Conservation (phyloP, 179 eudicot genomes). For the Beta macrorhiza region DNA sequence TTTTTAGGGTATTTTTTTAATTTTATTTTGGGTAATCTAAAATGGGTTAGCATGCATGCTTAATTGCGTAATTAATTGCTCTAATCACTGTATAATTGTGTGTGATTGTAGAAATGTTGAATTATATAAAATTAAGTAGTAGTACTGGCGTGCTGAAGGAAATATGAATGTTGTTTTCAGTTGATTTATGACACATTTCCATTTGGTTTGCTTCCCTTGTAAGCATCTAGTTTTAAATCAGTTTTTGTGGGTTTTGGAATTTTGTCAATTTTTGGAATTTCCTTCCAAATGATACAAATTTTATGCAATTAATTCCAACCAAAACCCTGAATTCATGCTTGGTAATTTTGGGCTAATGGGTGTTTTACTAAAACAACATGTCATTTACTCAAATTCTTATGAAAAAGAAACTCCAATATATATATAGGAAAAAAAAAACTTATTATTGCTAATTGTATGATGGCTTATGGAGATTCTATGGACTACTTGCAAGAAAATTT, state of each 20-base stretch:
- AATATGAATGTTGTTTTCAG: constrained; percentile 15
- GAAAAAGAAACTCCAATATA: neutral
- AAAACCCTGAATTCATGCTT: constrained; percentile 23
- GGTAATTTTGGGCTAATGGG: neutral
- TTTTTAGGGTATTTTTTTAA: neutral
- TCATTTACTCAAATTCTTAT: neutral
- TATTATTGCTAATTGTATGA: neutral
- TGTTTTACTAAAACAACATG: constrained; percentile 8
- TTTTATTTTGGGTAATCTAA: no score
- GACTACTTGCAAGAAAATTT: neutral
- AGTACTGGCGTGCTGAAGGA: constrained; percentile 16
- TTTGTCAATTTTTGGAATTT: constrained; percentile 15
- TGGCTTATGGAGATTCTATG: neutral
- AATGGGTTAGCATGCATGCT: neutral
- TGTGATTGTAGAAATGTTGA: neutral
- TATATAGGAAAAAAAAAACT: neutral
- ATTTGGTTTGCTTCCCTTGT: constrained; percentile 27
- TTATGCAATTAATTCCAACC: constrained; percentile 21
- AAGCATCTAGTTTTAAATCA: constrained; percentile 22
- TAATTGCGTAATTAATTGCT: neutral
- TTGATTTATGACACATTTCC: constrained; percentile 15
- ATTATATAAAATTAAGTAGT: neutral
- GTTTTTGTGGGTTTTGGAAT: constrained; percentile 22
- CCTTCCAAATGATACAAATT: constrained; percentile 3
- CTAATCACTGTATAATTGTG: neutral